Evolutionary conservation across 225 moss, liverwort and hornwort species (phyloP).

Genomic region (Ulota crispa): DNA sequence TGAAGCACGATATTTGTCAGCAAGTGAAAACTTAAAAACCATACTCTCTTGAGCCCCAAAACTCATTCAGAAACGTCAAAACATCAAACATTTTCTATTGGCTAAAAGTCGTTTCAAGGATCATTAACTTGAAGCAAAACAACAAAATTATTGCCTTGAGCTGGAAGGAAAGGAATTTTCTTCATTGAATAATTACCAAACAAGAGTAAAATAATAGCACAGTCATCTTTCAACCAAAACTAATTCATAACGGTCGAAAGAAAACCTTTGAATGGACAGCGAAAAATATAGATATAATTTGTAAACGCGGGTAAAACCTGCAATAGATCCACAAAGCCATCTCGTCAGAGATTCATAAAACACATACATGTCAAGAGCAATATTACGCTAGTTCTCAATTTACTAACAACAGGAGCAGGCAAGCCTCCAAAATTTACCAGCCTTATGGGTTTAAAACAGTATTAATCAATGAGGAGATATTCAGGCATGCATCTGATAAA

Average conservation of each 20-base stretch:
- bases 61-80: not conserved
- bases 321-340: conserved; percentile 14
- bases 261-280: conserved; percentile 66
- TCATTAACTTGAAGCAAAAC: not conserved
- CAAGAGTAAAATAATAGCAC: not conserved
- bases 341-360: conserved; percentile 16
- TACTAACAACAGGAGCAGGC: conserved; percentile 11
- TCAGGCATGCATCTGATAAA: conserved; percentile 2
- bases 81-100: not conserved
- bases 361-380: not conserved
- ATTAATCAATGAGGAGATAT: not conserved
- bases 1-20: not conserved
- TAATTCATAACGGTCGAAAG: conserved; percentile 15
- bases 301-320: conserved; percentile 79
- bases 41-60: not conserved
- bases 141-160: not conserved
- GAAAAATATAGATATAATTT: conserved; percentile 42
- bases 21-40: not conserved
- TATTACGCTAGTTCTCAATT: not conserved
- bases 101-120: not conserved
- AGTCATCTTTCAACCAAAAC: conserved; percentile 23
- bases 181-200: not conserved
- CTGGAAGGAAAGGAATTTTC: not conserved
- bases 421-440: conserved; percentile 10
- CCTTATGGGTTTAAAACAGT: not conserved